Base-by-base conservation (phyloP, 371 early-diverging fungal genomes). In the Conidiobolus coronatus region DNA sequence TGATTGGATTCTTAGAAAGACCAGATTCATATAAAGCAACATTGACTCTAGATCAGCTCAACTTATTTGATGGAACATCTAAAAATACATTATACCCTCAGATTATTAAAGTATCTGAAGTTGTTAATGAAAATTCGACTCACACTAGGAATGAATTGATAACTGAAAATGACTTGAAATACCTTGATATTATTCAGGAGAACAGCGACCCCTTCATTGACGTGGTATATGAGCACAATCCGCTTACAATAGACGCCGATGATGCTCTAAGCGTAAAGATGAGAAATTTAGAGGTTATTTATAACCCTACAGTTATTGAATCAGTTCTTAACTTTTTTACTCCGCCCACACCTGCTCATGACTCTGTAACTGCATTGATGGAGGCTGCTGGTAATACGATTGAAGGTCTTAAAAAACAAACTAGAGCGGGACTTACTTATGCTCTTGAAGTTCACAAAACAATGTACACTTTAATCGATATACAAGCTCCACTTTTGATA, bases 401-500 rank as follows among this genome's bases (percentile, higher is more conserved):
- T n/a, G 81, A 86, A 29, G 89, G 83, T 14, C 52, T 94, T 35
- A 82, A 81, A 17, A 77, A 81, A 12, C 90, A 92, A 55, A 94
- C 98, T 1, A 58, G 81, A 11, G 81, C 82, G 1, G 81, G 81
- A 7, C 58, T 97, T 0, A 78, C 85, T 55, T 79, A 73, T 60
- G 90, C 90, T 0, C 55, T 97, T 37, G 86, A 80, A 34, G 75
- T 79, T 44, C 93, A 91, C 61, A 84, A 79, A 40, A 83, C 86
- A 0, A 51, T 89, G 14, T 88, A 92, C 58, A 59, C 95, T 14
- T 74, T 77, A 36, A 70, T 97, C n/a, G 90, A 95, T 55, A 75
- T 92, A 64, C 87, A 90, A 52, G 98, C 98, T 4, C 98, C 98
- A 1, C 81, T 95, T 36, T 74, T 97, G 58, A 75, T 95, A n/a